These are phyloP conservation scores for Hyphopichia burtonii DNA, from an alignment of 1,139 yeast species.

Conservation along the genomic window DNA sequence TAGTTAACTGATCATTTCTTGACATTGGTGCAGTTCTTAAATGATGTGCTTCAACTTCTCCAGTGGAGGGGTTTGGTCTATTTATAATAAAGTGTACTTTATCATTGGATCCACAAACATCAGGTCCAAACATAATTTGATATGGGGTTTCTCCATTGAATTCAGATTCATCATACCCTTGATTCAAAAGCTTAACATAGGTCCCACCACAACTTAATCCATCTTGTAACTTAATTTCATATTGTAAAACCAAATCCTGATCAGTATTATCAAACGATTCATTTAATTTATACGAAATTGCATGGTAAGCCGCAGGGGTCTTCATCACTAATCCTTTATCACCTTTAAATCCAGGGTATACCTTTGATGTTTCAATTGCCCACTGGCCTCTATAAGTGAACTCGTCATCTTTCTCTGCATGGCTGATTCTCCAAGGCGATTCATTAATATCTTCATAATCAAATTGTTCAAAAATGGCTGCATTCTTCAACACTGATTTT, in stretches of 20 bases:
- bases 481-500: constrained; percentile 22
- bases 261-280: constrained; percentile 53
- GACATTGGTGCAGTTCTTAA: constrained; percentile 67
- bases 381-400: constrained; percentile 70
- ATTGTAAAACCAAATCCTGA: constrained; percentile 76
- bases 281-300: constrained; percentile 63
- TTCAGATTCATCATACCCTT: constrained; percentile 34
- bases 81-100: constrained; percentile 74
- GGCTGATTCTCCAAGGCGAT: constrained; percentile 64
- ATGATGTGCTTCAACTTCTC: constrained; percentile 65
- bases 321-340: constrained; percentile 78
- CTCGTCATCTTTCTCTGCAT: constrained; percentile 53
- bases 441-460: constrained; percentile 33
- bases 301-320: constrained; percentile 75
- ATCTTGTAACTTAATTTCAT: constrained; percentile 80
- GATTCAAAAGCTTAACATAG: constrained; percentile 69
- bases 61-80: constrained; percentile 55
- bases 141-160: constrained; percentile 68
- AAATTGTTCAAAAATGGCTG: constrained; percentile 72
- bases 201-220: constrained; percentile 87
- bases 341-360: constrained; percentile 55
- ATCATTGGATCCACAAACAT: constrained; percentile 78
- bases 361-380: constrained; percentile 56
- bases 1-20: constrained; percentile 54
- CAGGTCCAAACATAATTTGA: constrained; percentile 94